phyloP scores from a whole-genome alignment of 2,329 filamentous ascomycete species.

The Penicillium sp. region DNA sequence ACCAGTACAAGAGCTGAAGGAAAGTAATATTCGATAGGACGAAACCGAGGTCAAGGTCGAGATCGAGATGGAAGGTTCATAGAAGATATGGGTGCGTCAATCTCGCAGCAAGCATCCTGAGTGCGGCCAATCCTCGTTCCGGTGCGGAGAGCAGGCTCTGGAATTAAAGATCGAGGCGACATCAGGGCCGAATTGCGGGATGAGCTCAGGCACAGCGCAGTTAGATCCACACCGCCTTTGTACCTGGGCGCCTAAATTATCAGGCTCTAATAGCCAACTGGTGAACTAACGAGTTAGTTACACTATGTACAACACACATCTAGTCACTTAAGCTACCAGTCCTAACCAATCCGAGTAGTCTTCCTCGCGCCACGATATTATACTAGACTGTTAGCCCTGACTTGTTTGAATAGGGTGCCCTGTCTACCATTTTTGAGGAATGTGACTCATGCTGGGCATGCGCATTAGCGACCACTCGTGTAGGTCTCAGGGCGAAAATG shows the following conservation, averaged over 20 bases:
- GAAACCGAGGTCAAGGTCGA: neutral
- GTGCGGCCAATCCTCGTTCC: slow-evolving; percentile 1
- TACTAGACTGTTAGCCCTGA: no score
- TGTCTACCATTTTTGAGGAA: no score
- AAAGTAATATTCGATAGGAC: neutral
- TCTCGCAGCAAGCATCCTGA: slow-evolving; percentile 2
- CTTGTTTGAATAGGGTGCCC: no score
- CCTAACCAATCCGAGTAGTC: no score
- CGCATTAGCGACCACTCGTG: no score
- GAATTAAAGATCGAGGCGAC: slow-evolving; percentile 1
- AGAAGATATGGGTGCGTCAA: neutral
- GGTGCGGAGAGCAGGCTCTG: neutral
- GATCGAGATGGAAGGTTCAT: neutral
- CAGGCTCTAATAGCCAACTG: neutral
- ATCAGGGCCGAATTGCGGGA: slow-evolving; percentile 5
- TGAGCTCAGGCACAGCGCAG: slow-evolving; percentile 1
- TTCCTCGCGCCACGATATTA: no score
- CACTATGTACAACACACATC: no score
- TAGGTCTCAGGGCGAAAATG: no score
- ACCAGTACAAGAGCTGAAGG: neutral
- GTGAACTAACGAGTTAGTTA: neutral
- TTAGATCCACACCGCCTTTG: slow-evolving; percentile 6
- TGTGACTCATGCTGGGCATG: no score
- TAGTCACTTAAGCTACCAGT: no score
- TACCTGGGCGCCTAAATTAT: neutral